A percentile compares a stretch with the other conserved stretches of the same genome.
phyloP scores from a whole-genome alignment of 192 early-diverging fungal species.

The Jimgerdemannia lactiflua region DNA sequence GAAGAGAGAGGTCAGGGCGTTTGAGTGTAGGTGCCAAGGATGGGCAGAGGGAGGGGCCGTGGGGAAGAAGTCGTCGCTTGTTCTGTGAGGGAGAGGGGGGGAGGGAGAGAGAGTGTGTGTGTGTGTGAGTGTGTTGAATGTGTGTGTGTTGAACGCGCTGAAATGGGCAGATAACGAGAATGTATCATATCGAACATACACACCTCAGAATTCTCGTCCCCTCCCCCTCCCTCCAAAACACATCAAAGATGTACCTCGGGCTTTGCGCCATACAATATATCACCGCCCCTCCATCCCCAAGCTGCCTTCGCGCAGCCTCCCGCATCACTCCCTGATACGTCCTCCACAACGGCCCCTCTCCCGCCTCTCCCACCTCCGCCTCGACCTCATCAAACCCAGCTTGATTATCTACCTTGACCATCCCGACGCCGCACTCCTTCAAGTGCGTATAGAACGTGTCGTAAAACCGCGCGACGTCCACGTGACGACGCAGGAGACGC shows the following conservation, averaged over 20 bases:
- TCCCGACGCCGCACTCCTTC: slow-evolving; percentile 34
- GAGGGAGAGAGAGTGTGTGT: no score
- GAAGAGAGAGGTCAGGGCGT: slow-evolving; percentile 42
- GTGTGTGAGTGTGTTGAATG: no score
- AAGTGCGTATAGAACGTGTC: slow-evolving; percentile 50
- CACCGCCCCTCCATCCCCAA: slow-evolving; percentile 36
- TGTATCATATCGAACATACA: no score
- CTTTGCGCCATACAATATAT: slow-evolving; percentile 55
- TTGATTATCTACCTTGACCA: slow-evolving; percentile 58
- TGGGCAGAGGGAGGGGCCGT: slow-evolving; percentile 39
- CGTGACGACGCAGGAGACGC: slow-evolving; percentile 20
- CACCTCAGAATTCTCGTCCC: no score
- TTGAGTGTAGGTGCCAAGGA: slow-evolving; percentile 56
- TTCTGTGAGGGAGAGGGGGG: no score
- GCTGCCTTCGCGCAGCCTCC: slow-evolving; percentile 25
- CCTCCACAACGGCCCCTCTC: slow-evolving; percentile 18
- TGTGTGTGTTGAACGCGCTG: no score
- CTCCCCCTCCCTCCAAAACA: no score
- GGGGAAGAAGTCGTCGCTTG: slow-evolving; percentile 57
- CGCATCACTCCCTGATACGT: slow-evolving; percentile 44
- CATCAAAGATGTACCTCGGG: slow-evolving; percentile 38
- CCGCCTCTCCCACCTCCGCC: slow-evolving; percentile 2
- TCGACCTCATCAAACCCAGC: slow-evolving; percentile 42
- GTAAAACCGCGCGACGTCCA: slow-evolving; percentile 37
- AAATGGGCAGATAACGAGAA: no score